Conservation (phyloP, 2,329 filamentous ascomycete genomes). For the Byssochlamys sp. region DNA sequence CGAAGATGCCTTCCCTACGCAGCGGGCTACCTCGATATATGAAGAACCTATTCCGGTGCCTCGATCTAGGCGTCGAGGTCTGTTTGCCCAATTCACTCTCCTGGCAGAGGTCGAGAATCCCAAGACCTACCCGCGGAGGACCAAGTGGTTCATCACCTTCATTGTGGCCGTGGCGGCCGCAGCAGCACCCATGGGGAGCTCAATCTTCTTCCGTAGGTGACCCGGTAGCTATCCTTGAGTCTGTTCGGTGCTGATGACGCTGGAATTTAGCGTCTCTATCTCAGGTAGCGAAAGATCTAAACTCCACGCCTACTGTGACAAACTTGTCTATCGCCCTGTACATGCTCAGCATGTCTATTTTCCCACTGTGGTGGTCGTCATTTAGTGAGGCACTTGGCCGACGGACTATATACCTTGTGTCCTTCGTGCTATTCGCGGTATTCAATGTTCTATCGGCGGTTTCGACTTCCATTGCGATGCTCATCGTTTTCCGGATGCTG, state of each 20-base stretch:
- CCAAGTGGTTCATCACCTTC: constrained; percentile 77
- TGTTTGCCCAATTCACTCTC: constrained; percentile 60
- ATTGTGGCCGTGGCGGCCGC: constrained; percentile 68
- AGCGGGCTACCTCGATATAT: constrained; percentile 13
- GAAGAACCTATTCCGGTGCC: constrained; percentile 40
- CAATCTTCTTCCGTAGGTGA: constrained; percentile 68
- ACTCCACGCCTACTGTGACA: constrained; percentile 55
- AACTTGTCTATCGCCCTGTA: constrained; percentile 72
- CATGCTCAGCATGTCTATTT: constrained; percentile 74
- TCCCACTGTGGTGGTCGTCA: constrained; percentile 77
- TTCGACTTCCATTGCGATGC: constrained; percentile 61
- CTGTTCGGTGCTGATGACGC: neutral
- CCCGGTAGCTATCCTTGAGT: neutral
- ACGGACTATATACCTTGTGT: constrained; percentile 67
- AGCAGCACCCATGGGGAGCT: constrained; percentile 71
- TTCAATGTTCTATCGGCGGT: constrained; percentile 63
- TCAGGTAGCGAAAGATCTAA: constrained; percentile 53
- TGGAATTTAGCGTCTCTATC: constrained; percentile 53
- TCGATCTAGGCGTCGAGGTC: constrained; percentile 53
- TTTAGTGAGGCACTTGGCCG: constrained; percentile 65
- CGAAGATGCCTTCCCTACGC: constrained; percentile 5
- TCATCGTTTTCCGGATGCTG: constrained; percentile 65
- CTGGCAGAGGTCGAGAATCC: constrained; percentile 72
- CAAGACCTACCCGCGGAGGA: constrained; percentile 59
- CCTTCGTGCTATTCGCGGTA: constrained; percentile 61